Conservation (phyloP, 106 monocot species). For the Dendrobium nobile region DNA sequence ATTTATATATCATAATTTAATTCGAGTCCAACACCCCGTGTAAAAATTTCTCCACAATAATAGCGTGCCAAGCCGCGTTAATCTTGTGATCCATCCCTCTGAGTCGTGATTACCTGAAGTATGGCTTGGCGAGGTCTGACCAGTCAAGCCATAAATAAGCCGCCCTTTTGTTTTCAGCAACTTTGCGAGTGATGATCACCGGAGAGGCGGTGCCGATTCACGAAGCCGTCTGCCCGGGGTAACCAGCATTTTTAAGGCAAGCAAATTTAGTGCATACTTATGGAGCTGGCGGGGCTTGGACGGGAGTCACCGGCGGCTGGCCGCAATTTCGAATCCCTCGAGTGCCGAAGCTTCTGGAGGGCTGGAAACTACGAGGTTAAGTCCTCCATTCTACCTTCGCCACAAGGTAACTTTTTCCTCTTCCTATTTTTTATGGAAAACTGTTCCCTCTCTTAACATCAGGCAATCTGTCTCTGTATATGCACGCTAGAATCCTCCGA, state of each 20-base stretch:
- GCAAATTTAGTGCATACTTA: background rate
- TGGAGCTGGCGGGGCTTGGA: background rate
- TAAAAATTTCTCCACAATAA: too few relatives aligned
- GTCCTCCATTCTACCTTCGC: slow-evolving; percentile 1
- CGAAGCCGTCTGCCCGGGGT: background rate
- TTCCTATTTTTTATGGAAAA: background rate
- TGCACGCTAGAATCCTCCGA: slow-evolving; percentile 29
- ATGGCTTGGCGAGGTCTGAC: too few relatives aligned
- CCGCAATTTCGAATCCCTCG: slow-evolving; percentile 18
- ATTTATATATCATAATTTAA: too few relatives aligned
- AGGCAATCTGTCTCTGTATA: background rate
- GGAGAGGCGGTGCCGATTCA: too few relatives aligned
- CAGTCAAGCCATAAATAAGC: too few relatives aligned
- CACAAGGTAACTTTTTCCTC: slow-evolving; percentile 16
- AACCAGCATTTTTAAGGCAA: background rate
- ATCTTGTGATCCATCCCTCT: too few relatives aligned
- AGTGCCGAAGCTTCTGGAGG: slow-evolving; percentile 73
- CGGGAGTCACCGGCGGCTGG: background rate
- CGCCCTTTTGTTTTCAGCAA: too few relatives aligned
- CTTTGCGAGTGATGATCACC: too few relatives aligned
- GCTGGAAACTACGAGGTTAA: slow-evolving; percentile 41
- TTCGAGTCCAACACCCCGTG: too few relatives aligned
- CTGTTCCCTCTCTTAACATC: background rate
- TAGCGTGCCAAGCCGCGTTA: too few relatives aligned
- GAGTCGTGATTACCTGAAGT: too few relatives aligned